Evolutionary conservation across 345 rosid genomes (phyloP), one percentile per base, ranked within the genome.

Genomic region (Pugionium dolabratum): DNA sequence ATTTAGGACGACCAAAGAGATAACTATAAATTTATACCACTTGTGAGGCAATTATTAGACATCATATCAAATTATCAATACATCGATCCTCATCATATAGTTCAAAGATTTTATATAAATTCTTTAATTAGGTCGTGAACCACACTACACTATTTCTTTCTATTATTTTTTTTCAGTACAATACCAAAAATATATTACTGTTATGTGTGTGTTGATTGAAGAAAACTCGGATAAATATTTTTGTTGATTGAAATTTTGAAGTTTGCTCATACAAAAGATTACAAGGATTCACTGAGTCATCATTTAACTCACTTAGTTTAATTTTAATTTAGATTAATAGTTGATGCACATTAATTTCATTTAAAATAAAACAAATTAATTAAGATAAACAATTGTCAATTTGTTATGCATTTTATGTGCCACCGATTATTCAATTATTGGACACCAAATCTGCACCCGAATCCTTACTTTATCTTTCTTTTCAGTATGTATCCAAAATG

Each of bases 341-440:
- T 50, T 60, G 42, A 41, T 52, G 60, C 25, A 30, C 5, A 30
- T 54, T 47, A 63, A 0, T 18, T 18, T 18, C 18, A 18, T 18
- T 18, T 18, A 18, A 18, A 18, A 18, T 18, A 18, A 18, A 18
- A 18, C 18, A 0, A 18, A 18, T 32, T 47, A 48, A 63, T 44
- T 30, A 30, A 40, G 7, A 46, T 62, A 2, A 29, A 63, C 26
- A 11, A 31, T 47, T 63, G 47, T 7, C 29, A 4, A 34, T 49
- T 33, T 8, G 27, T 42, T 40, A 57, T 56, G 27, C 18, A 40
- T 50, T 53, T 56, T 64, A 58, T 51, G 11, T 41, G 59, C 66
- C 66, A 65, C 54, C 60, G 66, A 51, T 72, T 64, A 57, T 43
- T 64, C 76, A 72, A 65, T 72, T 50, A 72, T 72, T 65, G 30